Conservation (phyloP, 768 basidiomycete genomes). For the Asterophora parasitica region DNA sequence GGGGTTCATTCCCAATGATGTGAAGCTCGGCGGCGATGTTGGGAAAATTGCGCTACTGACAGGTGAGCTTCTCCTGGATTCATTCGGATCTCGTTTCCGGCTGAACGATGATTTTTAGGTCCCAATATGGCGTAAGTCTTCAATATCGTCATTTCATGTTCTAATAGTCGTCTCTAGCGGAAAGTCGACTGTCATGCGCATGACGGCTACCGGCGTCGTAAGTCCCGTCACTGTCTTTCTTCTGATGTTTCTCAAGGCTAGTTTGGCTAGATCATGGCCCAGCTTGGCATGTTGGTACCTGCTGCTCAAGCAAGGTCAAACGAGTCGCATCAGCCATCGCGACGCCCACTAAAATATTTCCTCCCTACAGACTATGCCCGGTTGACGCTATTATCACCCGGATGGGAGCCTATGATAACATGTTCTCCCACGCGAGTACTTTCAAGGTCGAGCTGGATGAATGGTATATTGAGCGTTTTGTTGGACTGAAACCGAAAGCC, state of each 20-base stretch:
- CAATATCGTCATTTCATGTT: background rate
- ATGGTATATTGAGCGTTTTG: constrained; percentile 51
- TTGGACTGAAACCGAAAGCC: background rate
- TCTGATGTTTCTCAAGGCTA: no score
- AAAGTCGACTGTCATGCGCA: constrained; percentile 86
- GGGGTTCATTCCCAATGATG: constrained; percentile 91
- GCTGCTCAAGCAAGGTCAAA: constrained; percentile 71
- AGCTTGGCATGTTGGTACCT: constrained; percentile 93
- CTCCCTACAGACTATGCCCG: constrained; percentile 61
- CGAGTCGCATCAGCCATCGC: background rate
- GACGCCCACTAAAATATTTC: background rate
- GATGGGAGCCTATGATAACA: constrained; percentile 98
- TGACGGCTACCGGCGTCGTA: constrained; percentile 92
- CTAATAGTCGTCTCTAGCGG: constrained; percentile 39
- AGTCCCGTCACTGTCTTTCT: constrained; percentile 18
- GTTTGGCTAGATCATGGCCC: constrained; percentile 72
- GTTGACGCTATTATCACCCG: constrained; percentile 91
- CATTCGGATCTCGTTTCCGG: background rate
- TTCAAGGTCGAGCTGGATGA: constrained; percentile 99
- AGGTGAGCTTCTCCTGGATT: constrained; percentile 46
- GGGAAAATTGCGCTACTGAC: constrained; percentile 83
- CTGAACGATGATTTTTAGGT: constrained; percentile 34
- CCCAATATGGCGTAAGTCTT: constrained; percentile 81
- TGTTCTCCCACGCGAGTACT: constrained; percentile 91
- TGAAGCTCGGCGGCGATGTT: constrained; percentile 74